phyloP scores from a whole-genome alignment of 306 rosid species.

The Delonix regia region DNA sequence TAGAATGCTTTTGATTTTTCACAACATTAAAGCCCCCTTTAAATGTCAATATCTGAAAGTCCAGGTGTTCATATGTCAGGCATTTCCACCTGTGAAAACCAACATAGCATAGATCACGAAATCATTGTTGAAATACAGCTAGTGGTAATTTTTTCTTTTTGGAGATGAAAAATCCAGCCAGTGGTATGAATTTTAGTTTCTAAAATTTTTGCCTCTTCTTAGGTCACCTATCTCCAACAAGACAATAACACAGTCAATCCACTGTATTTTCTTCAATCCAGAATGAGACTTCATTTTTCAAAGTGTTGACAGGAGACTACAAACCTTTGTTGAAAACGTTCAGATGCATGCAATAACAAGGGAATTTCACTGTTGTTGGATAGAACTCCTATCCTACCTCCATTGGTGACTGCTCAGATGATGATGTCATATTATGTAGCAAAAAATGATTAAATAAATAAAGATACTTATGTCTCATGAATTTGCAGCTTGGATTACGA shows the following conservation, averaged over 20 bases:
- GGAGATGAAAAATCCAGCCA: neutral
- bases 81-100: neutral
- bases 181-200: neutral
- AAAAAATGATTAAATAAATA: too few relatives aligned
- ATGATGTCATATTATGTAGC: neutral
- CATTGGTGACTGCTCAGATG: neutral
- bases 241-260: neutral
- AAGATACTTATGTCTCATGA: neutral
- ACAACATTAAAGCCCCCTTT: neutral
- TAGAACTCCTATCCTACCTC: neutral
- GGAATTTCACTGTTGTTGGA: neutral
- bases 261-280: neutral
- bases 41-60: neutral
- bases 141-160: neutral
- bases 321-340: neutral
- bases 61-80: neutral
- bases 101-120: neutral
- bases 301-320: neutral
- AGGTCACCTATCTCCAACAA: neutral
- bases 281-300: neutral
- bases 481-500: neutral
- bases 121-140: neutral
- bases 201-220: neutral
- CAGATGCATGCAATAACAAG: neutral
- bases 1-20: neutral